phyloP scores from a whole-genome alignment of 23 red algal species.

The Pyropia haitanensis region DNA sequence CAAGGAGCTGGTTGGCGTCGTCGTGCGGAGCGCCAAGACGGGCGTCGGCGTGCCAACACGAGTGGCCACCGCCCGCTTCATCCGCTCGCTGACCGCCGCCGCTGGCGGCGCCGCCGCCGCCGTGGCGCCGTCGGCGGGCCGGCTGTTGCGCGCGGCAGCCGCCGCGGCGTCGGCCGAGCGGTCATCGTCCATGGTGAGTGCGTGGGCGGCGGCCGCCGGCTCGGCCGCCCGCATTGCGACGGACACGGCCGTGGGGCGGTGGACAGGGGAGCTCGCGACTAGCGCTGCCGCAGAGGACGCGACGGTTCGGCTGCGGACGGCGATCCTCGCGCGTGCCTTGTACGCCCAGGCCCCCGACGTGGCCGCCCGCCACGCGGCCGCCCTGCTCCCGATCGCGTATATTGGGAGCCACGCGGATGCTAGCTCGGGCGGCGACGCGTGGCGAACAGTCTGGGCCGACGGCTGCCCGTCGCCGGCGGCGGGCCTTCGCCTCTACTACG shows the following conservation, averaged over 20 bases:
- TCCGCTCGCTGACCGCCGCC: conserved; percentile 27
- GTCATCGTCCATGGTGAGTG: conserved; percentile 16
- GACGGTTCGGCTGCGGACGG: conserved; percentile 26
- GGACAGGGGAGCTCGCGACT: conserved; percentile 20
- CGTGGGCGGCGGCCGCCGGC: conserved; percentile 46
- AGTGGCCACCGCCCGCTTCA: conserved; percentile 44
- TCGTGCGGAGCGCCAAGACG: conserved; percentile 36
- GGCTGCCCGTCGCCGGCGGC: conserved; percentile 40
- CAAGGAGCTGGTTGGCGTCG: conserved; percentile 7
- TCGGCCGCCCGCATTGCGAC: conserved; percentile 15
- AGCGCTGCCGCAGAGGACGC: conserved; percentile 27
- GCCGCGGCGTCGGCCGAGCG: conserved; percentile 38
- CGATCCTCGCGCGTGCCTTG: conserved; percentile 26
- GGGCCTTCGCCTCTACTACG: conserved; percentile 38
- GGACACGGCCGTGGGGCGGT: conserved; percentile 20
- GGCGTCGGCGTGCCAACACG: conserved; percentile 63
- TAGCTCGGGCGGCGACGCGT: conserved; percentile 31
- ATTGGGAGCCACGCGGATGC: conserved; percentile 53
- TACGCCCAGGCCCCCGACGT: conserved; percentile 47
- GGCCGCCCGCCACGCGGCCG: conserved; percentile 38
- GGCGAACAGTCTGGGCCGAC: conserved; percentile 62
- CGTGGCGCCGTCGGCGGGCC: conserved; percentile 33
- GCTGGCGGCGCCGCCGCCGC: conserved; percentile 5
- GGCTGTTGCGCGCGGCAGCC: conserved; percentile 29
- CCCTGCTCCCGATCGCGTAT: conserved; percentile 39